Base-by-base conservation (phyloP, 2,329 filamentous ascomycete genomes). In the Clarireedia monteithiana region DNA sequence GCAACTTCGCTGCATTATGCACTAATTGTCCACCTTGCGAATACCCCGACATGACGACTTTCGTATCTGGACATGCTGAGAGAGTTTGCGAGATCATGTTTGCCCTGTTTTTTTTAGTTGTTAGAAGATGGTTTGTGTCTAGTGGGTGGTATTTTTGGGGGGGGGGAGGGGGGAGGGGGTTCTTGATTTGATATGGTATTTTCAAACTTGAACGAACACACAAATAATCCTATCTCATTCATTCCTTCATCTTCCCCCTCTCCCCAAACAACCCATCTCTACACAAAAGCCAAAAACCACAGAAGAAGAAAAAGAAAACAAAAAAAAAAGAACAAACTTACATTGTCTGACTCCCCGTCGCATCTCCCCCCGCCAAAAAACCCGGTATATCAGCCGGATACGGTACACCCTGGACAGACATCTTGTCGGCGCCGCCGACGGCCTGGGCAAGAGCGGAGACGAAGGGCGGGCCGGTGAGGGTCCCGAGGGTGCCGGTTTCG, bases 361-460 rank as follows among this genome's bases (percentile, higher is more conserved):
- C 58, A 56, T 77, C 75, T 1, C 78, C 78, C 6, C 75, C 74
- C 10, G 66, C 67, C 3, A 77, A 64, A 60, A 77, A 79, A 0
- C 78, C 77, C 1, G 60, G 56, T 12, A 74, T 56, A 53, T 70
- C 67, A 5, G 79, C 79, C 1, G 74, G 69, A 62, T 82, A 83
- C 20, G 75, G 67, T 23, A 82, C 75, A 47, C 79, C 80, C 66
- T 81, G 79, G 9, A 81, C 72, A 2, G 75, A 64, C 51, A 74
- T 74, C 40, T 68, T 6, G 66, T 68, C 17, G 74, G 75, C 58
- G 79, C 68, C 27, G 27, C 7, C 27, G 58, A 38, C 7, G 24
- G 47, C 23, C 6, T 56, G 61, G 74, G 79, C 75, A 53, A 68
- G 70, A 42, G 65, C 63, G 5, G 51, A 55, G 50, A 66, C 64